Base-by-base conservation (phyloP, 345 rosid genomes). In the Citrus reticulata region DNA sequence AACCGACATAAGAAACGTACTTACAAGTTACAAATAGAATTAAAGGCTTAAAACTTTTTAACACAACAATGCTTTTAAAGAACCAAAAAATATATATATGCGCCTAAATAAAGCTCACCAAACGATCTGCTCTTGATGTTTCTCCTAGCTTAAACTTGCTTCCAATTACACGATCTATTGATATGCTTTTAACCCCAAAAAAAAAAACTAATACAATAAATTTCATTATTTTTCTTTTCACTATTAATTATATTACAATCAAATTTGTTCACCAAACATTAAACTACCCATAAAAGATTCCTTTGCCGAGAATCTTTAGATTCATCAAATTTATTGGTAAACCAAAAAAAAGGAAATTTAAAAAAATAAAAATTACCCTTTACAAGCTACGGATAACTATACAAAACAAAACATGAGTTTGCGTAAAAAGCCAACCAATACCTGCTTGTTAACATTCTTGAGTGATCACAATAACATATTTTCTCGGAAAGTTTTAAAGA, bases 91-190 rank as follows among this genome's bases (percentile, higher is more conserved):
- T 30, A 30, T 37, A 64, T 17, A 57, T 11, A 57, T 71, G 63
- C 87, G 92, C 99, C 98, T 78, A 93, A 58, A 58, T 86, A 93
- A 14, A 93, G 90, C 79, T 95, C 98, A 54, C 98, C 98, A 74
- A 95, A 92, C 7, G 95, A 93, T 84, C 97, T 97, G 82, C 97
- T 93, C 68, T 97, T 98, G 82, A 93, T 94, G 92, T 95, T 95
- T 66, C 97, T 86, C 57, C 98, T 11, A 95, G 92, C 94, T 87
- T 93, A 84, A 86, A 93, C 83, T 92, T 95, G n/a, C 91, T 94
- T 74, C 95, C 98, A 73, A 92, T 86, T 57, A 83, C 79, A 55
- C 81, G 91, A 76, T 92, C 98, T 86, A 90, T 88, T 51, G 86
- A 78, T 85, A 80, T 63, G 81, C 51, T 71, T 40, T 75, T 79